Conservation (phyloP, 164 flowering plant genomes). For the Euptelea pleiosperma region DNA sequence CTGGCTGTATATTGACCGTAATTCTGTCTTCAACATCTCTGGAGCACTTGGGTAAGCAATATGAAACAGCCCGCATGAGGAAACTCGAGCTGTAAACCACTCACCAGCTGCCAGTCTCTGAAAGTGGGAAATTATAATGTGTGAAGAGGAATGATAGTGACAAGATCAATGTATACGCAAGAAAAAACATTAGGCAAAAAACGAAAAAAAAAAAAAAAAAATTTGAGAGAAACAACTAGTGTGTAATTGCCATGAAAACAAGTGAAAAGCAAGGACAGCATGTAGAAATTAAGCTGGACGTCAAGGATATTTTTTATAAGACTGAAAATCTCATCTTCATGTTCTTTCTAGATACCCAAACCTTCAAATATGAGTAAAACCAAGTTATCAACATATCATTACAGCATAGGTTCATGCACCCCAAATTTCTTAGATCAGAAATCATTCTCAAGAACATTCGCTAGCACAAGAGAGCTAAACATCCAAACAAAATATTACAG, state of each 20-base stretch:
- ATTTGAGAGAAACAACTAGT: no score
- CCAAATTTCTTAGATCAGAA: no score
- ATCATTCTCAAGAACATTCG: no score
- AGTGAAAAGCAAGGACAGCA: no score
- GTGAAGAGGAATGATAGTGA: neutral
- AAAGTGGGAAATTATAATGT: constrained; percentile 10
- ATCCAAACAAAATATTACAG: no score
- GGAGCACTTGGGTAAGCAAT: constrained; percentile 94
- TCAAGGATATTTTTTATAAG: no score
- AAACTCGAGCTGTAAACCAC: constrained; percentile 98
- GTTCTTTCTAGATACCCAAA: neutral
- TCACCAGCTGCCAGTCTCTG: constrained; percentile 97
- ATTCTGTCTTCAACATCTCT: constrained; percentile 68
- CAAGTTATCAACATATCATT: neutral
- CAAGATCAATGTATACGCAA: no score
- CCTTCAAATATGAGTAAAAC: neutral
- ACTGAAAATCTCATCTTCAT: neutral
- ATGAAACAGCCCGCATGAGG: constrained; percentile 94
- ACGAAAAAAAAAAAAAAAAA: no score
- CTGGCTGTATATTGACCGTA: constrained; percentile 72
- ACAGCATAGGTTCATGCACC: no score
- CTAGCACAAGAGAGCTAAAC: no score
- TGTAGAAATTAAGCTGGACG: neutral
- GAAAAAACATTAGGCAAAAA: no score
- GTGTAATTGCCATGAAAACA: no score